Percentiles rank a stretch among this genome's conserved stretches.
Evolutionary conservation across 2,329 filamentous ascomycete genomes (phyloP).

Genomic region (Fusarium domesticum): DNA sequence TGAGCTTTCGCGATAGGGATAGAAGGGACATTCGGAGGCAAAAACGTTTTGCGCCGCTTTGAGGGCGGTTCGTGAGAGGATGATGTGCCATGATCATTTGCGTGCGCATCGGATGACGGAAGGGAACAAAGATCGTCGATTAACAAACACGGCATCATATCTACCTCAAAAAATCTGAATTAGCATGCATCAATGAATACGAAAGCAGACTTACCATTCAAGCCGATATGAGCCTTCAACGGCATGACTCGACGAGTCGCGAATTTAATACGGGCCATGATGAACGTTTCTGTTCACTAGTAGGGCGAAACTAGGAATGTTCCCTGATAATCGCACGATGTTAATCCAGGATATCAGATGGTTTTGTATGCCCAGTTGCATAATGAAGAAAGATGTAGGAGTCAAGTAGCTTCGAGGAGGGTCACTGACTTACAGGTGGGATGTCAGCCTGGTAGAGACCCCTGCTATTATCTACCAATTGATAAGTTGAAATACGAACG

Average conservation of each 20-base stretch:
- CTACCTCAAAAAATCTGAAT: constrained; percentile 11
- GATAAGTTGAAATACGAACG: constrained; percentile 2
- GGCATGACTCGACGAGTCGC: background rate
- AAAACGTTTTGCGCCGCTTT: constrained; percentile 34
- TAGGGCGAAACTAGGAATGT: too few relatives aligned
- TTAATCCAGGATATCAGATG: background rate
- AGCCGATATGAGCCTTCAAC: constrained; percentile 15
- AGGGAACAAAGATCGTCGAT: constrained; percentile 24
- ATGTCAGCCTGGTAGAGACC: constrained; percentile 24
- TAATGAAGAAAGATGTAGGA: constrained; percentile 11
- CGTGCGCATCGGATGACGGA: constrained; percentile 11
- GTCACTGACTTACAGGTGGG: constrained; percentile 10
- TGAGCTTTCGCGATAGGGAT: constrained; percentile 28
- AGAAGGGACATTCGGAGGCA: constrained; percentile 8
- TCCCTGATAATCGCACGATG: background rate
- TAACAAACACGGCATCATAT: constrained; percentile 25
- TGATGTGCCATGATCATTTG: constrained; percentile 5
- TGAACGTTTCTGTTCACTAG: constrained; percentile 1
- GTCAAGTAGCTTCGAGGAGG: constrained; percentile 17
- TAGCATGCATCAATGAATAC: background rate
- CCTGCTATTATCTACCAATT: constrained; percentile 16
- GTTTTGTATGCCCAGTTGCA: constrained; percentile 3
- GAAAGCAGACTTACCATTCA: constrained; percentile 25
- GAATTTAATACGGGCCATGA: constrained; percentile 13
- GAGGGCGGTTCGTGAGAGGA: constrained; percentile 18